These are phyloP conservation scores for Trapa incisa DNA, from an alignment of 345 rosid species.

Conservation along the genomic window DNA sequence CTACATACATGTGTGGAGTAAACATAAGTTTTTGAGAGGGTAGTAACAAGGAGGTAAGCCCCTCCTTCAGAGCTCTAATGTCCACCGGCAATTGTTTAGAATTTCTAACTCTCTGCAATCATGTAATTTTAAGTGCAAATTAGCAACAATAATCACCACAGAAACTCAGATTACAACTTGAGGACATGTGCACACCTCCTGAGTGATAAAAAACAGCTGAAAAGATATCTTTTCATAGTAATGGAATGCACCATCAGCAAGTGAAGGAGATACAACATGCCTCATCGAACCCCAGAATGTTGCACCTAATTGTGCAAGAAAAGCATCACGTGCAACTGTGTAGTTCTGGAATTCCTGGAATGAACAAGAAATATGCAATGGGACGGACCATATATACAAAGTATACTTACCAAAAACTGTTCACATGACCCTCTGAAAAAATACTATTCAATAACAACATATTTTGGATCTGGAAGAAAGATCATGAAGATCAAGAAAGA, in stretches of 20 bases:
- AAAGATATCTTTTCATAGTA: slow-evolving; percentile 87
- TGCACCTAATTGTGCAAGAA: slow-evolving; percentile 94
- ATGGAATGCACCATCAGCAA: slow-evolving; percentile 96
- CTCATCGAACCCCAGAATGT: slow-evolving; percentile 92
- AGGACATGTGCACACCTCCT: slow-evolving; percentile 47
- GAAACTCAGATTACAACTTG: slow-evolving; percentile 7
- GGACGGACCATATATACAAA: neutral
- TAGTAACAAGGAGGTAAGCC: slow-evolving; percentile 76
- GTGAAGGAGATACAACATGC: slow-evolving; percentile 82
- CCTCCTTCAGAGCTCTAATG: slow-evolving; percentile 58
- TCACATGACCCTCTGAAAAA: neutral
- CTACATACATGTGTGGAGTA: slow-evolving; percentile 53
- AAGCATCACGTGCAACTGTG: slow-evolving; percentile 94
- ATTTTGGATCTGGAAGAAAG: neutral
- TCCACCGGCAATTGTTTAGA: slow-evolving; percentile 72
- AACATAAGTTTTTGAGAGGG: slow-evolving; percentile 78
- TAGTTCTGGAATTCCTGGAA: slow-evolving; percentile 75
- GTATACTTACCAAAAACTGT: neutral
- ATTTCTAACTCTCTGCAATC: slow-evolving; percentile 52
- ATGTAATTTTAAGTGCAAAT: slow-evolving; percentile 16
- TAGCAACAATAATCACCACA: slow-evolving; percentile 10
- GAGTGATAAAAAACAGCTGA: slow-evolving; percentile 84
- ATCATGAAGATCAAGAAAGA: slow-evolving; percentile 1
- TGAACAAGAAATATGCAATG: slow-evolving; percentile 10
- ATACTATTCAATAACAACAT: neutral